phyloP scores from a whole-genome alignment of 108 stramenopile species.

The Skeletonema grethae region DNA sequence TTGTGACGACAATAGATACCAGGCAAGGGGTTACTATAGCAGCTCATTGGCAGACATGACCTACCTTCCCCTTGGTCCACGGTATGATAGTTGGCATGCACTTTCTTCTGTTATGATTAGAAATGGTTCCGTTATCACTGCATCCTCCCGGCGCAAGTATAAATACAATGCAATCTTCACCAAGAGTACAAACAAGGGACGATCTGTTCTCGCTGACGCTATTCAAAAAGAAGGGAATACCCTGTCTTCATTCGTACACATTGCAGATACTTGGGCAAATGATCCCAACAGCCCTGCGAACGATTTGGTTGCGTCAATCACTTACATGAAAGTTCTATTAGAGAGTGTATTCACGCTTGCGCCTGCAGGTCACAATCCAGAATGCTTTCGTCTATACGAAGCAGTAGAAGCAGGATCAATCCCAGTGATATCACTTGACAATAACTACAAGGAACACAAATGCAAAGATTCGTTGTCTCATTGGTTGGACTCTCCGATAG shows the following conservation, averaged over 20 bases:
- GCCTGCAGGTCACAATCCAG: constrained; percentile 56
- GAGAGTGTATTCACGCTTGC: constrained; percentile 47
- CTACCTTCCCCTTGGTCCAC: constrained; percentile 36
- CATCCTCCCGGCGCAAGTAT: constrained; percentile 25
- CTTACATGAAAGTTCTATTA: constrained; percentile 39
- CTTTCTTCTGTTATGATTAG: not conserved
- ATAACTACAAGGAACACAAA: constrained; percentile 25
- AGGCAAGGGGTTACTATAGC: constrained; percentile 33
- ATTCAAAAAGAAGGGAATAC: not conserved
- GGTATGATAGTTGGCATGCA: constrained; percentile 24
- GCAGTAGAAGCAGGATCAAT: constrained; percentile 52
- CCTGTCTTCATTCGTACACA: not conserved
- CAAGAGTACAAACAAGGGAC: constrained; percentile 17
- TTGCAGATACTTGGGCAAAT: not conserved
- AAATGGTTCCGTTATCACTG: not conserved
- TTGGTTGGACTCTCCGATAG: constrained; percentile 32
- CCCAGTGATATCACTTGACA: constrained; percentile 17
- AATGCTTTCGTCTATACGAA: constrained; percentile 54
- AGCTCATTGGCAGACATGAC: not conserved
- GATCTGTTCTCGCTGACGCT: constrained; percentile 3
- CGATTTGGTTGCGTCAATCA: not conserved
- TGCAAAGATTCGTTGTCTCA: constrained; percentile 33
- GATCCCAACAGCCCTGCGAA: not conserved
- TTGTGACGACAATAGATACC: constrained; percentile 13
- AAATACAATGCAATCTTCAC: constrained; percentile 40